Conservation (phyloP, 371 early-diverging fungal species). For the Zancudomyces culisetae region DNA sequence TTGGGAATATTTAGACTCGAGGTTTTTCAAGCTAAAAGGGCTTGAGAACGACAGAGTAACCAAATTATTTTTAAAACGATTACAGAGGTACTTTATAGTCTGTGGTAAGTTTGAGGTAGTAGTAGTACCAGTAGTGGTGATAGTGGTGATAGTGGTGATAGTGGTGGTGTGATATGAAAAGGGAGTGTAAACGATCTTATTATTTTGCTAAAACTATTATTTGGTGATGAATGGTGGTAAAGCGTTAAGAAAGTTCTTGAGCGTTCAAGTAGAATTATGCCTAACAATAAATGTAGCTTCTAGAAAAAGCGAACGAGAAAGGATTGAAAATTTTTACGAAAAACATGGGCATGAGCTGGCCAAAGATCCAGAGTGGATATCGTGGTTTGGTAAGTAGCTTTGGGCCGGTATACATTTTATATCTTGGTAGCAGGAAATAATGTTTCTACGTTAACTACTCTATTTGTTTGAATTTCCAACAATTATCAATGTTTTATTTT, state of each 20-base stretch:
- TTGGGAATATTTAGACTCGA: slow-evolving; percentile 17
- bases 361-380: slow-evolving; percentile 22
- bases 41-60: slow-evolving; percentile 21
- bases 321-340: slow-evolving; percentile 13
- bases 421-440: neutral
- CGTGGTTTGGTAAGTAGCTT: slow-evolving; percentile 12
- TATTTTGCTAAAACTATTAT: no score
- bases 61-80: slow-evolving; percentile 20
- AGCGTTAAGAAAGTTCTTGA: neutral
- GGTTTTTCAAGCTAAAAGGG: slow-evolving; percentile 21
- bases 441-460: neutral
- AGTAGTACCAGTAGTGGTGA: no score
- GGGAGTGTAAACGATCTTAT: no score
- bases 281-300: slow-evolving; percentile 11
- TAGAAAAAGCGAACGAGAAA: slow-evolving; percentile 3
- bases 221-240: neutral
- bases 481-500: neutral
- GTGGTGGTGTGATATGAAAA: no score
- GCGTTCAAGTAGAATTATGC: slow-evolving; percentile 9
- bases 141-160: no score
- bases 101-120: slow-evolving; percentile 1
- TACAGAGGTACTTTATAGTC: slow-evolving; percentile 2
- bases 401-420: neutral
- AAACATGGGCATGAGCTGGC: slow-evolving; percentile 14
- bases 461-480: neutral